A percentile compares a stretch with the other conserved stretches of the same genome.
Conservation (phyloP, 768 basidiomycete species). For the Kwoniella bestiolae region DNA sequence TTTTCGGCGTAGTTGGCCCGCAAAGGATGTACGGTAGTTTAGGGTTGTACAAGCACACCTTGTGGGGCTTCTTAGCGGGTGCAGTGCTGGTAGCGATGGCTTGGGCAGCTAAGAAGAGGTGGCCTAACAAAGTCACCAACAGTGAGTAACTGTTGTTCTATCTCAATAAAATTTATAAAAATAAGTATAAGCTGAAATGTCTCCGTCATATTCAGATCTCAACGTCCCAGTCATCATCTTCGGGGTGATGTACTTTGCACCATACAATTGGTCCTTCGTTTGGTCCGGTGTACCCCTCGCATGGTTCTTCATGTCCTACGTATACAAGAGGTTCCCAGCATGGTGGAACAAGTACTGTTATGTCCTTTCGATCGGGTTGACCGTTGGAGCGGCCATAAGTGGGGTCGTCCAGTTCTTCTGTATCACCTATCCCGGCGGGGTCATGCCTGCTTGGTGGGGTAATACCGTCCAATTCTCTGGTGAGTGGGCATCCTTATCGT, state of each 20-base stretch:
- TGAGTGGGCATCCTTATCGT: not conserved
- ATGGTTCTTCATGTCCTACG: slow-evolving; percentile 33
- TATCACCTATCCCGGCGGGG: slow-evolving; percentile 10
- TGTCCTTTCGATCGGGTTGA: slow-evolving; percentile 13
- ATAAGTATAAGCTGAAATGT: no score
- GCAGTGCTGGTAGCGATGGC: slow-evolving; percentile 75
- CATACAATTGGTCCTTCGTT: slow-evolving; percentile 50
- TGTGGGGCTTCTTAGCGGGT: slow-evolving; percentile 76
- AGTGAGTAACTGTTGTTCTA: not conserved
- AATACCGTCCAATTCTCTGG: slow-evolving; percentile 1
- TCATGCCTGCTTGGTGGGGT: slow-evolving; percentile 18
- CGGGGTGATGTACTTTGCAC: slow-evolving; percentile 69
- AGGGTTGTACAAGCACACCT: slow-evolving; percentile 62
- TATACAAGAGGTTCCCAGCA: slow-evolving; percentile 28
- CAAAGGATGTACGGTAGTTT: slow-evolving; percentile 55
- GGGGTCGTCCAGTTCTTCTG: slow-evolving; percentile 16
- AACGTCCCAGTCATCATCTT: slow-evolving; percentile 67
- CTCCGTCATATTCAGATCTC: slow-evolving; percentile 56
- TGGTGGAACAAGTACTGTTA: slow-evolving; percentile 31
- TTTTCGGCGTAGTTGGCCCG: slow-evolving; percentile 57
- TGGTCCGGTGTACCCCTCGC: slow-evolving; percentile 34
- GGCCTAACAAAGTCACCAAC: slow-evolving; percentile 58
- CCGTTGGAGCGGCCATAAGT: slow-evolving; percentile 13
- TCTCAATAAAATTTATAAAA: no score
- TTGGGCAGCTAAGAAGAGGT: slow-evolving; percentile 69